Evolutionary conservation across 306 rosid species (phyloP).

Genomic region (Fragaria ananassa): DNA sequence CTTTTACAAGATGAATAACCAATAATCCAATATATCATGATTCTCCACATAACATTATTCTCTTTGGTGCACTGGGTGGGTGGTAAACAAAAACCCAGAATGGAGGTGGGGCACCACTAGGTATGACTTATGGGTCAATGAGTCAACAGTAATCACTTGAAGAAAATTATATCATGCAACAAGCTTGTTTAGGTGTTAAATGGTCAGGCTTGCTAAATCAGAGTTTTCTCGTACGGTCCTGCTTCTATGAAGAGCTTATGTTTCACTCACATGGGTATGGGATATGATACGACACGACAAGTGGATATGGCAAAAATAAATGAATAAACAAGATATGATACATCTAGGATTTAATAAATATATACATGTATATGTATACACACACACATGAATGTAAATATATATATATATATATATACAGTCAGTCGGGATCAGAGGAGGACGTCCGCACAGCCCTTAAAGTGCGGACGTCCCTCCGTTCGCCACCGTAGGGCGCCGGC

Average conservation of each 20-base stretch:
- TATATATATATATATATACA: no score
- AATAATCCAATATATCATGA: background rate
- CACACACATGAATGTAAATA: no score
- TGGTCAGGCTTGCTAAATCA: background rate
- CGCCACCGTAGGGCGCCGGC: no score
- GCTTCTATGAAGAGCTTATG: background rate
- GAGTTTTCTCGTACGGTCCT: background rate
- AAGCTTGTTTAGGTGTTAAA: conserved; percentile 3
- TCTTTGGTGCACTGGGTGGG: background rate
- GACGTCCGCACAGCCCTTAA: no score
- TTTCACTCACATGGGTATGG: background rate
- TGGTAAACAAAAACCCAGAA: background rate
- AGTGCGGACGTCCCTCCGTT: no score
- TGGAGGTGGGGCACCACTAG: background rate
- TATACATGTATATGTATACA: no score
- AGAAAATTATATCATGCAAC: background rate
- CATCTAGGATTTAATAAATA: background rate
- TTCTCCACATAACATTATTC: background rate
- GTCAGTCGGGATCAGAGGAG: no score
- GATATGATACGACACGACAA: background rate
- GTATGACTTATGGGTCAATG: background rate
- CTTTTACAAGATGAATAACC: background rate
- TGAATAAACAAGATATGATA: background rate
- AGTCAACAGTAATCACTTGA: background rate
- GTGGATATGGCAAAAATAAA: background rate